Percentiles rank a stretch among this genome's conserved stretches.
These are phyloP conservation scores for Gentiana straminea DNA, from an alignment of 257 asterid genomes.

Conservation along the genomic window DNA sequence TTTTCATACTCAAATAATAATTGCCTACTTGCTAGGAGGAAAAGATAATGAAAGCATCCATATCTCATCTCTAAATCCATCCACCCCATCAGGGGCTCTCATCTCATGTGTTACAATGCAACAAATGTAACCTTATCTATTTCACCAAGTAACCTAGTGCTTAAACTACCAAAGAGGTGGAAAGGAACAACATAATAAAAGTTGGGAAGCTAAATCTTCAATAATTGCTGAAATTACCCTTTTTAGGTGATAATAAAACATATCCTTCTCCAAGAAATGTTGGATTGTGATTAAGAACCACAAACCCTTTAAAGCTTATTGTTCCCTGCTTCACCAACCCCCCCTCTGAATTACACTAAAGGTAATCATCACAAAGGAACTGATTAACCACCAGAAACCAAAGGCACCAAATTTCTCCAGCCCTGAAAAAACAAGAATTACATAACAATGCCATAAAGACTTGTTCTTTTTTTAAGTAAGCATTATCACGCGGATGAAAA, in stretches of 20 bases:
- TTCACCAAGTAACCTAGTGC: neutral
- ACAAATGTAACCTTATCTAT: neutral
- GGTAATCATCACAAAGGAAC: no score
- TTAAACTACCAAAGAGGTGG: neutral
- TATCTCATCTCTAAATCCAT: no score
- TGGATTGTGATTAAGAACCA: conserved; percentile 2
- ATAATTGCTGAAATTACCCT: conserved; percentile 1
- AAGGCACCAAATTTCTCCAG: conserved; percentile 7
- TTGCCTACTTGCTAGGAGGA: conserved; percentile 1
- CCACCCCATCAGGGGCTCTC: no score
- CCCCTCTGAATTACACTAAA: neutral
- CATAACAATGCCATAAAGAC: conserved; percentile 6
- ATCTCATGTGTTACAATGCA: neutral
- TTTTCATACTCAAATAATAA: neutral
- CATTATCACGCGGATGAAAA: conserved; percentile 40
- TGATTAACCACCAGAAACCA: neutral
- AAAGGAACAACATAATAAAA: neutral
- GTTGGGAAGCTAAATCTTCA: conserved; percentile 2
- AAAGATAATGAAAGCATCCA: neutral
- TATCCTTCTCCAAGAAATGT: neutral
- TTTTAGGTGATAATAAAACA: neutral
- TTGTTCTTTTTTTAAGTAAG: neutral
- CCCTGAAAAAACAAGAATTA: conserved; percentile 10
- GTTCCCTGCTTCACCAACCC: conserved; percentile 2
- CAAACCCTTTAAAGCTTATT: neutral